A percentile compares a stretch with the other conserved stretches of the same genome.
These are phyloP conservation scores for Phytophthora sp. DNA, from an alignment of 352 stramenopile genomes.

Conservation along the genomic window DNA sequence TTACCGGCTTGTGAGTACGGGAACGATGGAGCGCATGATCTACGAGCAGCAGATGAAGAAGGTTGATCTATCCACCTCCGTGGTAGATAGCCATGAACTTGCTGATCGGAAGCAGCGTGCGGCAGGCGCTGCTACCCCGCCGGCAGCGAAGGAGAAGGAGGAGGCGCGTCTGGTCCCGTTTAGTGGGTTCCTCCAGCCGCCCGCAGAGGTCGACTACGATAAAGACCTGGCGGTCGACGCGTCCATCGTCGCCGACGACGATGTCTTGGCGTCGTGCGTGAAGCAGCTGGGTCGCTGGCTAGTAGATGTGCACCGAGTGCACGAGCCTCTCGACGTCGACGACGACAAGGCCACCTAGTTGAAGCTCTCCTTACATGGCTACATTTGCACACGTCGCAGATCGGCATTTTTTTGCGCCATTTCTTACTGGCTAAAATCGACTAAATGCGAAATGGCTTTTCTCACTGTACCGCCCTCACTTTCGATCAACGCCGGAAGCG, in stretches of 20 bases:
- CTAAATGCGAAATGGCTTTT: no score
- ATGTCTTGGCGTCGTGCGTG: slow-evolving; percentile 66
- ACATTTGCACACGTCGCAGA: slow-evolving; percentile 21
- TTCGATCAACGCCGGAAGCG: not conserved
- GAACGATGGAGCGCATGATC: slow-evolving; percentile 93
- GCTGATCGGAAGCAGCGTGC: not conserved
- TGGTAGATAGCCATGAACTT: slow-evolving; percentile 64
- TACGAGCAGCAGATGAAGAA: slow-evolving; percentile 92
- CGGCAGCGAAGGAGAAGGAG: not conserved
- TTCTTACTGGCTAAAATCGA: slow-evolving; percentile 9
- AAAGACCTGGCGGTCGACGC: slow-evolving; percentile 40
- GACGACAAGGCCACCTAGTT: slow-evolving; percentile 20
- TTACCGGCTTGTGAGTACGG: slow-evolving; percentile 92
- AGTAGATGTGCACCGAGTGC: slow-evolving; percentile 49
- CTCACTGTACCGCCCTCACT: not conserved
- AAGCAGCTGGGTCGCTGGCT: slow-evolving; percentile 65
- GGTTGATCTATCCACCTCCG: slow-evolving; percentile 75
- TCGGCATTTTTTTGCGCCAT: not conserved
- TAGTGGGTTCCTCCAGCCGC: slow-evolving; percentile 69
- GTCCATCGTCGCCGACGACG: slow-evolving; percentile 48
- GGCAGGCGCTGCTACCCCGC: not conserved
- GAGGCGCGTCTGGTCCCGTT: slow-evolving; percentile 28
- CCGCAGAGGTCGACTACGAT: slow-evolving; percentile 35
- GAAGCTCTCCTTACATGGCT: not conserved
- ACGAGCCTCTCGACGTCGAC: slow-evolving; percentile 36